A percentile compares a stretch with the other conserved stretches of the same genome.
These are phyloP conservation scores for Gossypium davidsonii DNA, from an alignment of 441 rosid genomes.

Conservation along the genomic window DNA sequence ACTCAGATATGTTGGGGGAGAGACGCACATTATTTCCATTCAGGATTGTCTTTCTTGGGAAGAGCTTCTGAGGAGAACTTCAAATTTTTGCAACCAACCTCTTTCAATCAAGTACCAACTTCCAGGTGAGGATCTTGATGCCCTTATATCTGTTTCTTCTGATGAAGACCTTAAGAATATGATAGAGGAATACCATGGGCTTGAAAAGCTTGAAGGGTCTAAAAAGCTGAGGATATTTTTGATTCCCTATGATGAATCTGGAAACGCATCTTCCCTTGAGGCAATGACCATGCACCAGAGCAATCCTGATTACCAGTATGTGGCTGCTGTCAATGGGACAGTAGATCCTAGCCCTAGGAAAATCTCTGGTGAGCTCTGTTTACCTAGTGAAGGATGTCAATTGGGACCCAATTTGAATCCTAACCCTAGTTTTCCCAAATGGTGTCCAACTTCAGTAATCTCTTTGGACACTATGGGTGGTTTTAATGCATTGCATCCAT, in stretches of 20 bases:
- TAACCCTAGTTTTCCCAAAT: conserved; percentile 26
- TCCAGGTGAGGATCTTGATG: conserved; percentile 67
- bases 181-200: conserved; percentile 53
- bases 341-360: conserved; percentile 32
- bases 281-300: conserved; percentile 26
- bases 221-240: conserved; percentile 45
- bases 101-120: conserved; percentile 61
- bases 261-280: conserved; percentile 27
- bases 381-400: conserved; percentile 33
- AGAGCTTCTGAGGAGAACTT: conserved; percentile 44
- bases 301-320: conserved; percentile 35
- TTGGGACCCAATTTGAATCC: conserved; percentile 24
- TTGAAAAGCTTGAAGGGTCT: conserved; percentile 38
- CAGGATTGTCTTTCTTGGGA: conserved; percentile 36
- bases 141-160: conserved; percentile 52
- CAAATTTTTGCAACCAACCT: conserved; percentile 33
- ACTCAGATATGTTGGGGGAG: conserved; percentile 56
- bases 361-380: conserved; percentile 24
- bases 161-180: conserved; percentile 58
- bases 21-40: conserved; percentile 46
- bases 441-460: conserved; percentile 24
- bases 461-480: conserved; percentile 33
- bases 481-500: conserved; percentile 24
- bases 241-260: conserved; percentile 40
- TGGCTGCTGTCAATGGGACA: conserved; percentile 35